Conservation (phyloP, 805 yeast genomes). For the Metschnikowia chrysomelidarum region DNA sequence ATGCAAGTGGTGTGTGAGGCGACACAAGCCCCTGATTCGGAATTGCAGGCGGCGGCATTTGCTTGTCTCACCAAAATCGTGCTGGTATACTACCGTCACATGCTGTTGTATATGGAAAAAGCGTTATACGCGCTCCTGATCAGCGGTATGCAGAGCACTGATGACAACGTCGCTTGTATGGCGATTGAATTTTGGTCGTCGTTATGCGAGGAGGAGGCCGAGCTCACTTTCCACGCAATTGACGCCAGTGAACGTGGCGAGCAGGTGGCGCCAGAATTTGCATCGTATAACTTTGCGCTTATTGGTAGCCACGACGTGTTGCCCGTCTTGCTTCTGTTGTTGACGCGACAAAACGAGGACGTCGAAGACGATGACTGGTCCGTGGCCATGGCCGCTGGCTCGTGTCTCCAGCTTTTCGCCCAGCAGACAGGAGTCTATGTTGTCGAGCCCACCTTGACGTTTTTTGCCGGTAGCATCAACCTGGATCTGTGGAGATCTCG, state of each 20-base stretch:
- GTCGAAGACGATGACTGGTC: constrained; percentile 97
- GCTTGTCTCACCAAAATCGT: constrained; percentile 93
- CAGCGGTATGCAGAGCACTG: constrained; percentile 80
- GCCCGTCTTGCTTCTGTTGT: constrained; percentile 76
- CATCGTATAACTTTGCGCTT: constrained; percentile 76
- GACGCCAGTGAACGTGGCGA: constrained; percentile 45
- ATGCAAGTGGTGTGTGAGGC: constrained; percentile 99
- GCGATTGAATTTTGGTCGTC: constrained; percentile 99
- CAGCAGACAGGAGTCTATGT: constrained; percentile 85
- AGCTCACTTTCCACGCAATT: constrained; percentile 64
- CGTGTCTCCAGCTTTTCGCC: constrained; percentile 92
- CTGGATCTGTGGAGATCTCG: constrained; percentile 70
- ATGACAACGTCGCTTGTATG: constrained; percentile 92
- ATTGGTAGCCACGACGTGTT: constrained; percentile 81
- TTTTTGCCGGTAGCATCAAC: constrained; percentile 74
- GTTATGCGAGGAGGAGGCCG: constrained; percentile 97
- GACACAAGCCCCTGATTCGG: constrained; percentile 82
- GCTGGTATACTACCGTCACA: constrained; percentile 82
- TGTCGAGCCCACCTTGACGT: constrained; percentile 78
- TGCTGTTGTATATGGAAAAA: constrained; percentile 96
- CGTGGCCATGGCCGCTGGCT: constrained; percentile 98
- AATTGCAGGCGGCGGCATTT: constrained; percentile 90
- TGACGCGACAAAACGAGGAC: constrained; percentile 88
- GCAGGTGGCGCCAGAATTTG: constrained; percentile 40
- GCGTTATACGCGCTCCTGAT: constrained; percentile 90